phyloP scores from a whole-genome alignment of 257 asterid species.

The Vinca minor region DNA sequence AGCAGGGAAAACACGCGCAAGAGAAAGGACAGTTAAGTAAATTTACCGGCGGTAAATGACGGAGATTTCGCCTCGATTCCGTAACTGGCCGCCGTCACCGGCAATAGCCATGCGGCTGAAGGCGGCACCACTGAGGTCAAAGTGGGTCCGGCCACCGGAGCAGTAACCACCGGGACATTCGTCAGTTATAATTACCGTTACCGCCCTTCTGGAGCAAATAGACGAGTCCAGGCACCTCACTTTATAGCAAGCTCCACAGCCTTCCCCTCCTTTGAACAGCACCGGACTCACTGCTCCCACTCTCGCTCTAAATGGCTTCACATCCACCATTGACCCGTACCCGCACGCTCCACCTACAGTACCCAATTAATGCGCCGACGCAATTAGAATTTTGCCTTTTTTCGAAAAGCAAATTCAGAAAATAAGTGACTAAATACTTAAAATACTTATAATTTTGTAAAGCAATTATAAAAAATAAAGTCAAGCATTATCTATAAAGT shows the following conservation, averaged over 20 bases:
- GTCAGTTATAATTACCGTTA: slow-evolving; percentile 81
- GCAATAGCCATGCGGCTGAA: slow-evolving; percentile 80
- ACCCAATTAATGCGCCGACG: not conserved
- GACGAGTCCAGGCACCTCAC: slow-evolving; percentile 77
- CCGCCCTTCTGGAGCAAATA: slow-evolving; percentile 83
- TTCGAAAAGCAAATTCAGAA: too few relatives aligned
- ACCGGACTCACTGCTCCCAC: slow-evolving; percentile 98
- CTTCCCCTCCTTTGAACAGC: slow-evolving; percentile 78
- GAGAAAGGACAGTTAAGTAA: not conserved
- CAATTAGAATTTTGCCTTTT: too few relatives aligned
- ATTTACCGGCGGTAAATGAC: slow-evolving; percentile 70
- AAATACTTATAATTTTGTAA: too few relatives aligned
- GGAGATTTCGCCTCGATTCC: slow-evolving; percentile 77
- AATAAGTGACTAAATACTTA: too few relatives aligned
- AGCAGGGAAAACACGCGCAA: not conserved
- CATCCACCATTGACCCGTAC: slow-evolving; percentile 86
- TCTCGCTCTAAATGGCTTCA: slow-evolving; percentile 81
- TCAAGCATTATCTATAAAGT: too few relatives aligned
- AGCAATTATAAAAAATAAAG: too few relatives aligned
- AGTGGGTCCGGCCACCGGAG: slow-evolving; percentile 51
- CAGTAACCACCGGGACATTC: slow-evolving; percentile 92
- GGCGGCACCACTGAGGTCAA: slow-evolving; percentile 97
- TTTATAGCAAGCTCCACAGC: slow-evolving; percentile 94
- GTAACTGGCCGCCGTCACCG: slow-evolving; percentile 62
- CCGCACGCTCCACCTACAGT: slow-evolving; percentile 83